Conservation (phyloP, 2,329 filamentous ascomycete genomes). For the Colletotrichum sp. region DNA sequence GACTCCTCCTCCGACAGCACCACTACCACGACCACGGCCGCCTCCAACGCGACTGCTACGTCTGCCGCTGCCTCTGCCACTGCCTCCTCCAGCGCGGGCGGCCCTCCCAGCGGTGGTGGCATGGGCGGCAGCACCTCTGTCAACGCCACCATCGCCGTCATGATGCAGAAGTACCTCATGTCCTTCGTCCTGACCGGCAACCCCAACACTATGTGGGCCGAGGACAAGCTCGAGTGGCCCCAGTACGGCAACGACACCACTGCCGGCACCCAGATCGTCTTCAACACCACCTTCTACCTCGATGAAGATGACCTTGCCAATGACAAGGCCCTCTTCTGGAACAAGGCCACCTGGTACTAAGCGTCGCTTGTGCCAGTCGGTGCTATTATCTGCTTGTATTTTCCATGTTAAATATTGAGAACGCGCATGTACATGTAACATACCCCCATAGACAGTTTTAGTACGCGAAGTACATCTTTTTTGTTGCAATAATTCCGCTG, state of each 20-base stretch:
- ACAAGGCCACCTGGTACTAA: neutral
- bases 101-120: neutral
- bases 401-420: neutral
- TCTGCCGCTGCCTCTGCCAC: neutral
- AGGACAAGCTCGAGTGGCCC: constrained; percentile 6
- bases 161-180: constrained; percentile 10
- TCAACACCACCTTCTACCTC: constrained; percentile 1
- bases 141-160: neutral
- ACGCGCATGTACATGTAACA: neutral
- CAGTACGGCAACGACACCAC: constrained; percentile 5
- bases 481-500: neutral
- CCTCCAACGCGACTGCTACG: neutral
- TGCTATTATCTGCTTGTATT: no score
- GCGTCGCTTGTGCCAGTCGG: no score
- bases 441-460: neutral
- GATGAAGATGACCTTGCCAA: neutral
- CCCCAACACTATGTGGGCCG: neutral
- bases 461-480: neutral
- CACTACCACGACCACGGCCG: neutral
- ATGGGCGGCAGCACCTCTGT: neutral
- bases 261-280: neutral
- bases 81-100: neutral
- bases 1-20: neutral
- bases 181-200: neutral
- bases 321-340: neutral